Percentiles rank a stretch among this genome's conserved stretches.
phyloP scores from a whole-genome alignment of 805 yeast species.

The Yamadazyma sp. region DNA sequence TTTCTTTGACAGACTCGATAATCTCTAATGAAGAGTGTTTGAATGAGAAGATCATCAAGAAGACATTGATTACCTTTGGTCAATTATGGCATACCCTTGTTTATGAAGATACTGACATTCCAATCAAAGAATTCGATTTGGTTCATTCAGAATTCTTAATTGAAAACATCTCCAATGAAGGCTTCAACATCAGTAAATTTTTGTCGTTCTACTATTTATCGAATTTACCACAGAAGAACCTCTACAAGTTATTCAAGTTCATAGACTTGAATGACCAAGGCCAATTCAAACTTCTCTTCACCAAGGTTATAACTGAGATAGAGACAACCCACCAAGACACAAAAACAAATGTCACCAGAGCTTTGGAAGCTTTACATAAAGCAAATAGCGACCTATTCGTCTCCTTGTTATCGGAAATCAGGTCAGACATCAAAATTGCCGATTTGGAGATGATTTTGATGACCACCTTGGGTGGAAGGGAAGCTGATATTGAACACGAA shows the following conservation, averaged over 20 bases:
- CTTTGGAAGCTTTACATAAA: slow-evolving; percentile 21
- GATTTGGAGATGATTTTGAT: slow-evolving; percentile 60
- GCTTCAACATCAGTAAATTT: slow-evolving; percentile 24
- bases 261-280: slow-evolving; percentile 18
- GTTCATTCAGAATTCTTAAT: slow-evolving; percentile 4
- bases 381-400: slow-evolving; percentile 22
- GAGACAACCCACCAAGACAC: slow-evolving; percentile 20
- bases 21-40: slow-evolving; percentile 22
- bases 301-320: slow-evolving; percentile 15
- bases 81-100: slow-evolving; percentile 34
- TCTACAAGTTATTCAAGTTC: slow-evolving; percentile 23
- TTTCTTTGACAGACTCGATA: slow-evolving; percentile 34
- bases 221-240: slow-evolving; percentile 20
- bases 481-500: slow-evolving; percentile 34
- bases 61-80: slow-evolving; percentile 40
- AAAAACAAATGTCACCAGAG: slow-evolving; percentile 15
- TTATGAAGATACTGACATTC: background rate
- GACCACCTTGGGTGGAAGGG: slow-evolving; percentile 49
- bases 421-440: slow-evolving; percentile 21
- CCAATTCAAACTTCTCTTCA: slow-evolving; percentile 18
- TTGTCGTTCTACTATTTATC: slow-evolving; percentile 29
- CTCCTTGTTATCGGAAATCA: slow-evolving; percentile 18
- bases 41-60: slow-evolving; percentile 23
- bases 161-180: slow-evolving; percentile 6
- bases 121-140: slow-evolving; percentile 10